A percentile compares a stretch with the other conserved stretches of the same genome.
Conservation (phyloP, 179 eudicot species). For the Spergularia azorica region DNA sequence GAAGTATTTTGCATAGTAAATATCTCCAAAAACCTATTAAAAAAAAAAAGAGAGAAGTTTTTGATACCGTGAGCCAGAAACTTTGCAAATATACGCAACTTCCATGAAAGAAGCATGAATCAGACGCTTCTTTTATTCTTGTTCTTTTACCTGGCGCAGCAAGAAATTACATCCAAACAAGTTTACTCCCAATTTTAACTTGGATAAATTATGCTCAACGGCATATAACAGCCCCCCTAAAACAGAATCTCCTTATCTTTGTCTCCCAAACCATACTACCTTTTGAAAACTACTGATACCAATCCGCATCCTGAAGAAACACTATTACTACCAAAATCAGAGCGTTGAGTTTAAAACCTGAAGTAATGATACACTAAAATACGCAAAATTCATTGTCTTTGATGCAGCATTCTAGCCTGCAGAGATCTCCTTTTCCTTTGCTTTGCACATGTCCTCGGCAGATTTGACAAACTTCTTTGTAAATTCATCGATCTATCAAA, state of each 20-base stretch:
- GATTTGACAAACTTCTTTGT: constrained; percentile 86
- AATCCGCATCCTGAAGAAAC: constrained; percentile 10
- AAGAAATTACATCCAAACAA: too few species aligned
- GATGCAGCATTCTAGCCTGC: constrained; percentile 40
- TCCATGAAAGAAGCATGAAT: background rate
- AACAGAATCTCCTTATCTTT: background rate
- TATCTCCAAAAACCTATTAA: constrained; percentile 8
- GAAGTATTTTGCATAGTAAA: constrained; percentile 37
- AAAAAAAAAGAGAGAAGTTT: background rate
- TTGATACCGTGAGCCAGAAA: background rate
- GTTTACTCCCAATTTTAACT: background rate
- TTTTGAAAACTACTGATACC: background rate
- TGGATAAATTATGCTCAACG: background rate
- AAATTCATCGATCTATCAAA: constrained; percentile 72
- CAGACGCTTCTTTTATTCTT: too few species aligned
- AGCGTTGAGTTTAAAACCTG: constrained; percentile 8
- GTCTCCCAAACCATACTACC: background rate
- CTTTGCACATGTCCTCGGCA: constrained; percentile 92
- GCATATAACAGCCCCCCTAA: background rate
- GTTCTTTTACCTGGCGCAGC: too few species aligned
- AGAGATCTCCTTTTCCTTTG: constrained; percentile 86
- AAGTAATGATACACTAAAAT: background rate
- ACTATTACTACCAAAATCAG: constrained; percentile 3
- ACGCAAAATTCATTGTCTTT: background rate
- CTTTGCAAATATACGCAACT: too few species aligned